Evolutionary conservation across 305 asterid genomes (phyloP).

Genomic region (Ilex paraguariensis): DNA sequence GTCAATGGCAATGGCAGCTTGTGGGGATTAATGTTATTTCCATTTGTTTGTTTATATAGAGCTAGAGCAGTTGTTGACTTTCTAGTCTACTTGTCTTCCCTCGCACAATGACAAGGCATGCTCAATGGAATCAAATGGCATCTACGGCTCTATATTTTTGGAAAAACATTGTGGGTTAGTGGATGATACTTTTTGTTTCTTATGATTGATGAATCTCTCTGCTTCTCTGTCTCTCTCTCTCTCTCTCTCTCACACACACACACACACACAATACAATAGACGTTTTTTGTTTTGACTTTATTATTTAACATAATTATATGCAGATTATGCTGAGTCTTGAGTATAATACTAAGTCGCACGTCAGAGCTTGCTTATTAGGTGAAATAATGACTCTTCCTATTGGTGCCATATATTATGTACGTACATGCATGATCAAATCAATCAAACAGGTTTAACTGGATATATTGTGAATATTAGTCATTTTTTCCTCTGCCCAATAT

Average conservation of each 20-base stretch:
- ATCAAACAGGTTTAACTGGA: too few species aligned
- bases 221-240: too few species aligned
- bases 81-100: not conserved
- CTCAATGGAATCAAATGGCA: slow-evolving; percentile 22
- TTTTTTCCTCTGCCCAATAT: too few species aligned
- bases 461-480: too few species aligned
- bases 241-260: not conserved
- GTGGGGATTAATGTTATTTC: not conserved
- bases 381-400: too few species aligned
- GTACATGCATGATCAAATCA: too few species aligned
- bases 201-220: slow-evolving; percentile 6
- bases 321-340: too few species aligned
- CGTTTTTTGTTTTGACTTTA: slow-evolving; percentile 8
- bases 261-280: not conserved
- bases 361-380: too few species aligned
- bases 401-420: too few species aligned
- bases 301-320: slow-evolving; percentile 2
- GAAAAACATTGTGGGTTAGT: not conserved
- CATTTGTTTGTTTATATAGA: slow-evolving; percentile 8
- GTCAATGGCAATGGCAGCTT: slow-evolving; percentile 1
- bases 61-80: not conserved
- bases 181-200: slow-evolving; percentile 12
- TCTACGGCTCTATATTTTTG: not conserved
- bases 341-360: too few species aligned
- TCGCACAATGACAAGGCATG: slow-evolving; percentile 10